These are phyloP conservation scores for Yamadazyma dendronema DNA, from an alignment of 1,139 yeast genomes.

Conservation along the genomic window DNA sequence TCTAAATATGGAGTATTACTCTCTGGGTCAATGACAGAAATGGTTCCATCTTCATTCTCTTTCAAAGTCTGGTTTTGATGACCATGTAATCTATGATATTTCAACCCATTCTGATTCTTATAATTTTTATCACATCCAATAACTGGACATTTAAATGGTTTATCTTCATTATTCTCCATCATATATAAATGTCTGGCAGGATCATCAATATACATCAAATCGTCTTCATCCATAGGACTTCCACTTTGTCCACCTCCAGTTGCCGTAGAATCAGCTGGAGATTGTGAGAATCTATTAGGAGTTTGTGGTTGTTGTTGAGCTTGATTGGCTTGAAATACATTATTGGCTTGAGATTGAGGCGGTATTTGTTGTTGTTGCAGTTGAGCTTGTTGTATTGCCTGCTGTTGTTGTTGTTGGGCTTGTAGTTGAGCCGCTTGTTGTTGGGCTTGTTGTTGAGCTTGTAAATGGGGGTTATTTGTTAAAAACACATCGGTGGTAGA, in stretches of 20 bases:
- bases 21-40: conserved; percentile 89
- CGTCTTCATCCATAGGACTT: conserved; percentile 35
- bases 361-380: conserved; percentile 12
- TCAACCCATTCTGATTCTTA: conserved; percentile 95
- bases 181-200: conserved; percentile 94
- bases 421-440: conserved; percentile 16
- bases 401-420: conserved; percentile 10
- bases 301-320: conserved; percentile 22
- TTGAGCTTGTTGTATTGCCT: conserved; percentile 15
- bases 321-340: conserved; percentile 8
- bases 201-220: conserved; percentile 71
- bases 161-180: conserved; percentile 86
- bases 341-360: conserved; percentile 10
- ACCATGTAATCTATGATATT: conserved; percentile 94
- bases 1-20: conserved; percentile 89
- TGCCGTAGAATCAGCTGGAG: conserved; percentile 16
- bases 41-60: conserved; percentile 91
- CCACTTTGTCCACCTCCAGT: conserved; percentile 12
- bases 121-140: conserved; percentile 97
- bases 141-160: conserved; percentile 97
- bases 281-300: conserved; percentile 15
- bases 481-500: conserved; percentile 89
- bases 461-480: conserved; percentile 29
- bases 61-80: conserved; percentile 93
- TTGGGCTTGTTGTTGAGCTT: conserved; percentile 14